Conservation (phyloP, 202 grass and related monocot genomes). For the Carex sylvatica region DNA sequence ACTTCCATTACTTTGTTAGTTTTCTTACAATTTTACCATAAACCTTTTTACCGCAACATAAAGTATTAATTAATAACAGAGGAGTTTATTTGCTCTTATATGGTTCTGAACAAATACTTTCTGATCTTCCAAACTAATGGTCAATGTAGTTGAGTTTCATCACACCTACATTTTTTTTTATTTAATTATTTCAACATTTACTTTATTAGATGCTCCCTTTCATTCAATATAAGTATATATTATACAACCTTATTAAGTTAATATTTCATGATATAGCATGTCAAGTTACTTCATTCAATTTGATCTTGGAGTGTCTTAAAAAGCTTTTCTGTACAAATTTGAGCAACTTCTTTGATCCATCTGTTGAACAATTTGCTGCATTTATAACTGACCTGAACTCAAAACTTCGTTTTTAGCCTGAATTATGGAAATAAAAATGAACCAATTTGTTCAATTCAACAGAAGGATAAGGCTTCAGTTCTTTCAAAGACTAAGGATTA, state of each 20-base stretch:
- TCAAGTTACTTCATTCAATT: background rate
- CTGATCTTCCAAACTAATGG: background rate
- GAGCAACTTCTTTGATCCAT: background rate
- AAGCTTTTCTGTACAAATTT: background rate
- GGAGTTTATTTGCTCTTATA: background rate
- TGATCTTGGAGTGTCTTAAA: background rate
- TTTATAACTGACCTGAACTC: background rate
- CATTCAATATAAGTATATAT: background rate
- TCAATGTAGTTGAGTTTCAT: background rate
- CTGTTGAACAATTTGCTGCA: background rate
- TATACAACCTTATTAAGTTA: background rate
- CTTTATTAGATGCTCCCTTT: background rate
- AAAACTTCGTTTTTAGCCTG: background rate
- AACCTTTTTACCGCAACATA: background rate
- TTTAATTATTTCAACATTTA: background rate
- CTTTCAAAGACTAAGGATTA: slow-evolving; percentile 62
- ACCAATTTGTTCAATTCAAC: background rate
- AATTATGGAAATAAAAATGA: background rate
- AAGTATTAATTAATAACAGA: background rate
- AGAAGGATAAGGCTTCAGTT: slow-evolving; percentile 79
- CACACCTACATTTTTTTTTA: background rate
- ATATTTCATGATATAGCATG: background rate
- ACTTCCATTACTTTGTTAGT: background rate
- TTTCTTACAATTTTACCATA: background rate
- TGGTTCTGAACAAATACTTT: background rate